Conservation (phyloP, 768 basidiomycete species). For the Boletus edulis region DNA sequence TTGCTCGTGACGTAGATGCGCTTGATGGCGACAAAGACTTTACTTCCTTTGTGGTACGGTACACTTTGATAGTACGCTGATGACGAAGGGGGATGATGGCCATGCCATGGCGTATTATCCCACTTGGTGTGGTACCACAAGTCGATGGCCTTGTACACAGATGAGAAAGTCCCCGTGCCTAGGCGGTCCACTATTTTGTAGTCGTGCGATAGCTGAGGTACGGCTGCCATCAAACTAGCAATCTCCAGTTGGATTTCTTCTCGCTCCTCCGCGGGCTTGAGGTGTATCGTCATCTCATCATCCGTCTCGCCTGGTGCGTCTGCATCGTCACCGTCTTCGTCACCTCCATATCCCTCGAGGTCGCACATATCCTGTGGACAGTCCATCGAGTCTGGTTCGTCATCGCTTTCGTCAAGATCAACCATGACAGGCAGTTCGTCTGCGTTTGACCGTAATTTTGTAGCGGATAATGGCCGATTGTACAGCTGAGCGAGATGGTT, state of each 20-base stretch:
- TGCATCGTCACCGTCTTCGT: slow-evolving; percentile 35
- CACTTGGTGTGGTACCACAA: slow-evolving; percentile 68
- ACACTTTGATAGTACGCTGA: slow-evolving; percentile 64
- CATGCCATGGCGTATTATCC: slow-evolving; percentile 75
- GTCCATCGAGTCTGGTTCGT: slow-evolving; percentile 34
- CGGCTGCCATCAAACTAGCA: slow-evolving; percentile 56
- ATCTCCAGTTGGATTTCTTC: slow-evolving; percentile 79
- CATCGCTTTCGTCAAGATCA: slow-evolving; percentile 49
- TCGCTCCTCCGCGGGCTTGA: slow-evolving; percentile 64
- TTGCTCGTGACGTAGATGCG: slow-evolving; percentile 96
- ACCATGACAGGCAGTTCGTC: slow-evolving; percentile 32
- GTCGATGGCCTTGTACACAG: slow-evolving; percentile 98
- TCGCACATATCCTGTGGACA: slow-evolving; percentile 39
- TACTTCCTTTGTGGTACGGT: slow-evolving; percentile 39
- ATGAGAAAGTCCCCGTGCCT: slow-evolving; percentile 97
- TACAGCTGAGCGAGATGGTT: slow-evolving; percentile 48
- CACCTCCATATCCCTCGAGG: slow-evolving; percentile 33
- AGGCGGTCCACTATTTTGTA: slow-evolving; percentile 87
- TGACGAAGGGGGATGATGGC: slow-evolving; percentile 56
- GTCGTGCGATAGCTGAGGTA: slow-evolving; percentile 62
- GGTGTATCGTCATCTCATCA: slow-evolving; percentile 58
- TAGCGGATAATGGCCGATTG: slow-evolving; percentile 23
- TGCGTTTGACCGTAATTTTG: slow-evolving; percentile 19
- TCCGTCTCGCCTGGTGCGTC: slow-evolving; percentile 43
- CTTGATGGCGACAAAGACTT: slow-evolving; percentile 90